Conservation (phyloP, 768 basidiomycete genomes). For the Floccularia luteovirens region DNA sequence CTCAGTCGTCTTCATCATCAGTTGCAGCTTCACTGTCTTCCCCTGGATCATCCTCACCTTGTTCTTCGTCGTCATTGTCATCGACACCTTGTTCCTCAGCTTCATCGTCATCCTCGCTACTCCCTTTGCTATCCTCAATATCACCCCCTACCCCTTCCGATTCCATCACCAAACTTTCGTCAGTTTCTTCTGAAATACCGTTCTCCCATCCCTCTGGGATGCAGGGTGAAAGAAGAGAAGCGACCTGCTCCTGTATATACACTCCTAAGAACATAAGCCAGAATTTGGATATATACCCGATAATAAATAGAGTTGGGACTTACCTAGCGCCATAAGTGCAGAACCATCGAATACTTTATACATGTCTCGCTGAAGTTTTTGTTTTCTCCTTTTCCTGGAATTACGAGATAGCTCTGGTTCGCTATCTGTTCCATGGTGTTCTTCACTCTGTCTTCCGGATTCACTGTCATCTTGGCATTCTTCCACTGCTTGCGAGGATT, state of each 20-base stretch:
- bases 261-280: slow-evolving; percentile 37
- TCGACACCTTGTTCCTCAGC: slow-evolving; percentile 8
- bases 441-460: background rate
- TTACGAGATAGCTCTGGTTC: background rate
- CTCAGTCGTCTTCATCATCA: too few species aligned
- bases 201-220: slow-evolving; percentile 42
- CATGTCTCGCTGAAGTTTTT: slow-evolving; percentile 44
- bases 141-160: background rate
- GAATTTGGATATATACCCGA: background rate
- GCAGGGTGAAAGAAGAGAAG: slow-evolving; percentile 26
- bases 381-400: slow-evolving; percentile 9
- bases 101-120: slow-evolving; percentile 6
- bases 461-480: slow-evolving; percentile 1
- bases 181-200: slow-evolving; percentile 14
- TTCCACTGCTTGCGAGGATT: background rate
- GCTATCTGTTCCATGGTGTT: background rate
- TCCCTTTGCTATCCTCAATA: slow-evolving; percentile 6
- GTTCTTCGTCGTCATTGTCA: slow-evolving; percentile 9
- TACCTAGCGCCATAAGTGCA: slow-evolving; percentile 67
- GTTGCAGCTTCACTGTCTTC: slow-evolving; percentile 7
- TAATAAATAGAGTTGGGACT: slow-evolving; percentile 9
- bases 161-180: slow-evolving; percentile 3
- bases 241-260: slow-evolving; percentile 61
- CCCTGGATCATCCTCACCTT: slow-evolving; percentile 4
- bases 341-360: slow-evolving; percentile 70